Evolutionary conservation across 2,329 filamentous ascomycete genomes (phyloP), one percentile per base, ranked within the genome.

Genomic region (Sporothrix variecibatus): DNA sequence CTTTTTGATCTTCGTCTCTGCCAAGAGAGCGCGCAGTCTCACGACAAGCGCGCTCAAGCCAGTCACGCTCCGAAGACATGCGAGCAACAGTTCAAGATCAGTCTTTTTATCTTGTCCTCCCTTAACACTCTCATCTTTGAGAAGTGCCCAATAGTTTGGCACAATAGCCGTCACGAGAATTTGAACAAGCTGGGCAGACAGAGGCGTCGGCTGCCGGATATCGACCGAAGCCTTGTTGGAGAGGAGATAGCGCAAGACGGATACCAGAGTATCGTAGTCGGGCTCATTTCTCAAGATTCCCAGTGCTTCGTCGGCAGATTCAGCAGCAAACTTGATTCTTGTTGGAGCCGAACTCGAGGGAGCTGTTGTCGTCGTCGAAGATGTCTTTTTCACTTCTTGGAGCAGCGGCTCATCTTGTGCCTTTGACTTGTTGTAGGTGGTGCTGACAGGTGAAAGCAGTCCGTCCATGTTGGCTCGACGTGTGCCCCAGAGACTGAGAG

Each of bases 41-140:
- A 90, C 86, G 11, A 94, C 81, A 38, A 95, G 80, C n/a, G 93
- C 92, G 75, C 94, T 95, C 43, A 97, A 81, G 0, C 94, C 95
- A 2, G 91, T 87, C 20, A 96, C 85, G 79, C 91, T 97, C 73
- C 87, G 87, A 5, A 99, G 83, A 79, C 91, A 93, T 75, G 83
- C 81, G 0, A 93, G 78, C 20, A 98, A 82, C 1, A 88, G 81
- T 56, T 83, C 81, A 0, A 85, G 77, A 53, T 87, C 86, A 31
- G 78, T 77, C 81, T 15, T n/a, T 3, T 28, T 6, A 1, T 12
- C 17, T 3, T 20, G 28, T 12, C 76, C 34, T 34, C 34, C 34
- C 1, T 34, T 34, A 8, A 34, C 34, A 2, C 79, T 80, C n/a
- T 83, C 83, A 74, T 88, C 86, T 51, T 85, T 82, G 20, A 95